Conservation (phyloP, 73 alveolate species). For the Tetrahymena malaccensis region DNA sequence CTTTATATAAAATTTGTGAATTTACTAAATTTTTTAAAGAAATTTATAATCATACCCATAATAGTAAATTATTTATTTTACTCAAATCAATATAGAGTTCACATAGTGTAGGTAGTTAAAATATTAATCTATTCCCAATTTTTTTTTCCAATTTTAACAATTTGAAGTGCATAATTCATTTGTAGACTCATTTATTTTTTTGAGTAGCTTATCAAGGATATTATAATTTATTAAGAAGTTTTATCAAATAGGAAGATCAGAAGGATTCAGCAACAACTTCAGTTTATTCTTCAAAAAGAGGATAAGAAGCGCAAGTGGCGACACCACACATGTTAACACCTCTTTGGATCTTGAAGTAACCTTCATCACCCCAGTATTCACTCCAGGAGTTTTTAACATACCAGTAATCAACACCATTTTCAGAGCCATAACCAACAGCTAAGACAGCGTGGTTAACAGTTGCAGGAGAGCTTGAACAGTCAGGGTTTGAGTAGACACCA, state of each 20-base stretch:
- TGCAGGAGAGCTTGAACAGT: conserved; percentile 20
- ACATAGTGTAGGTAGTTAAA: neutral
- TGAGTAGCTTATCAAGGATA: neutral
- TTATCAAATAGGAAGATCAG: neutral
- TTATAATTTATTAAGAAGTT: neutral
- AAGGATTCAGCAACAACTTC: neutral
- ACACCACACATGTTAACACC: conserved; percentile 39
- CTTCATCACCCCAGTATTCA: conserved; percentile 47
- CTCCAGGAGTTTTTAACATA: conserved; percentile 55
- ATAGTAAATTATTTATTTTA: neutral
- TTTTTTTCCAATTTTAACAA: neutral
- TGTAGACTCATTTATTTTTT: neutral
- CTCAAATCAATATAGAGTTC: neutral
- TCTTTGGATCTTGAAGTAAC: conserved; percentile 32
- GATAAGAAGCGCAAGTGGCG: neutral
- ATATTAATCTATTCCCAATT: neutral
- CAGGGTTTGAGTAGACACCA: neutral
- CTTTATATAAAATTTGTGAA: neutral
- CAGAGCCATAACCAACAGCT: conserved; percentile 47
- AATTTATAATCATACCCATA: neutral
- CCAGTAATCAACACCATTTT: neutral
- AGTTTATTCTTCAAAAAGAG: neutral
- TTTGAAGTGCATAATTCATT: neutral
- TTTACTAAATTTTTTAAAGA: neutral
- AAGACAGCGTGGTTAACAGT: conserved; percentile 48